Evolutionary conservation across 176 grass and related monocot genomes (phyloP).

Genomic region (Bromus sterilis): DNA sequence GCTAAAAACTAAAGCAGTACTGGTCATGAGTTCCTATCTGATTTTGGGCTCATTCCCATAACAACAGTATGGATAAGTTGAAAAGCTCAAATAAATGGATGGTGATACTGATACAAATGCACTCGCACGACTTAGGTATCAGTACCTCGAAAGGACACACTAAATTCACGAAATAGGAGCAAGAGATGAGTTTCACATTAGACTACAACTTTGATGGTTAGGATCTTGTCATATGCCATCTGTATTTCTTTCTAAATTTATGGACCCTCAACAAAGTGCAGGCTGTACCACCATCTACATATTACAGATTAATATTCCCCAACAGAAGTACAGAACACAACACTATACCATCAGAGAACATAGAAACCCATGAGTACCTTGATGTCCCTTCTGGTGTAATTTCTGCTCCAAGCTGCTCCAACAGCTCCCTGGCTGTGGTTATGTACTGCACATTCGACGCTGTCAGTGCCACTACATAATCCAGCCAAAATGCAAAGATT

Average conservation of each 20-base stretch:
- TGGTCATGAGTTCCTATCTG: not conserved
- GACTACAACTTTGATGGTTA: not conserved
- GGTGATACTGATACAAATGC: not conserved
- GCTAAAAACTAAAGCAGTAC: not conserved
- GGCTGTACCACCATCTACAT: not conserved
- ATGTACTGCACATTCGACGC: slow-evolving; percentile 54
- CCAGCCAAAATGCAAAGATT: not conserved
- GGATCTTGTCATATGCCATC: not conserved
- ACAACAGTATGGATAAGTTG: not conserved
- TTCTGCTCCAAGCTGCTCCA: slow-evolving; percentile 82
- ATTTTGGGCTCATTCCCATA: not conserved
- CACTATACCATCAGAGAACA: not conserved
- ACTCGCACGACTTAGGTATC: not conserved
- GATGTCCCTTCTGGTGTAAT: slow-evolving; percentile 58
- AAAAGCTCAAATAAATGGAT: not conserved
- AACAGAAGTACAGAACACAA: not conserved
- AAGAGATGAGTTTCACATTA: not conserved
- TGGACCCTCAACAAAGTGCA: not conserved
- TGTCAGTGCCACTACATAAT: not conserved
- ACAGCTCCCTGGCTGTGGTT: slow-evolving; percentile 75
- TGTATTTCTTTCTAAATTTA: not conserved
- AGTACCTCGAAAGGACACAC: not conserved
- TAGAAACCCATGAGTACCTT: slow-evolving; percentile 15
- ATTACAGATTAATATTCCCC: not conserved
- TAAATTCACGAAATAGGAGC: not conserved